Evolutionary conservation across 805 yeast genomes (phyloP).

Genomic region (Sporopachydermia lactativora): DNA sequence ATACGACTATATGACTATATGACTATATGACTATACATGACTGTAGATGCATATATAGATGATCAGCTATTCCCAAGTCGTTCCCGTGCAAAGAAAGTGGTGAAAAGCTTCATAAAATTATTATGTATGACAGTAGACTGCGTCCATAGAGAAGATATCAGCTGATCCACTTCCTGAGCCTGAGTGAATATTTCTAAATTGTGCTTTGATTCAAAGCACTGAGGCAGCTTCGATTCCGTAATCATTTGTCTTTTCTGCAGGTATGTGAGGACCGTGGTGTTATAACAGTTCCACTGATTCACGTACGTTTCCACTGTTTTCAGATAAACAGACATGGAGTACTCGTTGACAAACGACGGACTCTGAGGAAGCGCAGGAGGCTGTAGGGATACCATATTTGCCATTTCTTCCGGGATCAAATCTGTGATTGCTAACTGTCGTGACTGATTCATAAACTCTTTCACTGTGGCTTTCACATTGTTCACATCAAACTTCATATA

Average conservation of each 20-base stretch:
- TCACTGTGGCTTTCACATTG: background rate
- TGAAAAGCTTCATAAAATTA: background rate
- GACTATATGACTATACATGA: too few species aligned
- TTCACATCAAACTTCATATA: background rate
- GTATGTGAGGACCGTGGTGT: background rate
- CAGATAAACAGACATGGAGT: background rate
- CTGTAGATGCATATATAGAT: too few species aligned
- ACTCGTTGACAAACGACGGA: conserved; percentile 1
- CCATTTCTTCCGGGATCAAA: background rate
- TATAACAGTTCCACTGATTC: background rate
- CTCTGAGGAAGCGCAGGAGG: background rate
- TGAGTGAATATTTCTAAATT: background rate
- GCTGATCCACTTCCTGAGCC: background rate
- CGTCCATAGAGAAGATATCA: background rate
- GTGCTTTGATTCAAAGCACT: background rate
- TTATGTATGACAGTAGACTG: background rate
- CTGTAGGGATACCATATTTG: background rate
- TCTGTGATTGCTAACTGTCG: background rate
- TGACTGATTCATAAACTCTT: background rate
- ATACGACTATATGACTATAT: too few species aligned
- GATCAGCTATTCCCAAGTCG: conserved; percentile 10
- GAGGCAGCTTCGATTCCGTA: background rate
- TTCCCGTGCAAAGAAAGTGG: background rate
- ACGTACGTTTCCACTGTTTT: background rate
- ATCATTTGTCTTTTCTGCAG: background rate